A percentile compares a stretch with the other conserved stretches of the same genome.
Evolutionary conservation across 78 protist species (phyloP).

Genomic region (Guillardia theta): DNA sequence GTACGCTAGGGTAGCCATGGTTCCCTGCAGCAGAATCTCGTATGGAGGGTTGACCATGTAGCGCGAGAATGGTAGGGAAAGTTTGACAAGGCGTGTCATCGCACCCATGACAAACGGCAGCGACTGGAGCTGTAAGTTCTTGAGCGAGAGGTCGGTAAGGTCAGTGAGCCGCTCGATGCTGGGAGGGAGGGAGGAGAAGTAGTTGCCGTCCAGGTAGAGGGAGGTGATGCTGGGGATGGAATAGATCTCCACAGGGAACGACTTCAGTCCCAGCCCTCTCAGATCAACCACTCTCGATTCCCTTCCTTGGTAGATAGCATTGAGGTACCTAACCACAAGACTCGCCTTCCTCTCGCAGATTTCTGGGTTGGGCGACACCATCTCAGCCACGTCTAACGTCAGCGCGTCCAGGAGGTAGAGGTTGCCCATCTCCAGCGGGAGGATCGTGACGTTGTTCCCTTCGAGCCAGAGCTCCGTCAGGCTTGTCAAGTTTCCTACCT

Average conservation of each 20-base stretch:
- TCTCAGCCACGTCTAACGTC: background rate
- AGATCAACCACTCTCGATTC: background rate
- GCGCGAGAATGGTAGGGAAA: background rate
- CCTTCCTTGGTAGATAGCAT: background rate
- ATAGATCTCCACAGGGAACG: constrained; percentile 14
- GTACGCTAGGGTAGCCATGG: background rate
- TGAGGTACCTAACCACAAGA: background rate
- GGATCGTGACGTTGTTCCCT: background rate
- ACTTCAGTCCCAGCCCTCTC: background rate
- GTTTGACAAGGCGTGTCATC: background rate
- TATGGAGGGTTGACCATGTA: background rate
- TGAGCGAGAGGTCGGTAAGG: constrained; percentile 26
- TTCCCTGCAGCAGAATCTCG: background rate
- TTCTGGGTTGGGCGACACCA: background rate
- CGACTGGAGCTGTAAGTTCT: background rate
- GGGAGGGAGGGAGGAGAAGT: background rate
- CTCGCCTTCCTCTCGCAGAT: background rate
- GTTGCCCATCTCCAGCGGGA: background rate
- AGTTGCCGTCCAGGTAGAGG: constrained; percentile 19
- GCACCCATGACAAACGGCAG: constrained; percentile 35
- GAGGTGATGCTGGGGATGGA: constrained; percentile 5
- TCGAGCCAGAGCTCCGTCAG: background rate
- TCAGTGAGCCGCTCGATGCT: constrained; percentile 4
- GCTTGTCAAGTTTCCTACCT: background rate
- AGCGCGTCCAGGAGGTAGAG: background rate